Evolutionary conservation across 306 rosid genomes (phyloP), one percentile per base, ranked within the genome.

Genomic region (Albizia julibrissin): DNA sequence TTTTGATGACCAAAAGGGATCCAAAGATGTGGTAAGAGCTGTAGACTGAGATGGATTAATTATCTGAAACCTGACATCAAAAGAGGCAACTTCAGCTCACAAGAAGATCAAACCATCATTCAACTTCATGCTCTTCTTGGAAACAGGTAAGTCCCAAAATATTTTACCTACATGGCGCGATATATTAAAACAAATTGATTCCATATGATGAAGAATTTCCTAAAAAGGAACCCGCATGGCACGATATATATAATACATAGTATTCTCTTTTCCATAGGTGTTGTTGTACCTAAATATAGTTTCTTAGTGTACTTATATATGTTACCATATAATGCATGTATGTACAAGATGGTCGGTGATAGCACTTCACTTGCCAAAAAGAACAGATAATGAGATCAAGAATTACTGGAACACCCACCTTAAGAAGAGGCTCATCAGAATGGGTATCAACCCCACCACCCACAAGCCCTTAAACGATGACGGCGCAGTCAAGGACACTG

Each of bases 11-110:
- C 0, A 62, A 27, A 26, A 87, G 90, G 90, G 10, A 87, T 89
- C 34, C 83, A 10, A 22, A 86, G 91, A 82, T 89, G 91, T 82
- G 88, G 91, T 33, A 89, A 89, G 79, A 89, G 90, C 39, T 89
- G 91, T 62, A 84, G 90, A 34, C 72, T 89, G 14, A 86, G 91
- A 72, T 89, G 91, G 91, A 89, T 82, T 39, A 89, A 89, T 79
- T 89, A 86, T 78, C 91, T 89, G 1, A 66, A 87, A 65, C 91
- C 91, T 0, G 91, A 86, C 31, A 89, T 89, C 4, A 89, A 84
- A 84, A 47, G 90, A 78, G 91, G 91, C 67, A 89, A 89, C 82
- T 84, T 89, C 80, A 89, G 84, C 64, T 80, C 80, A 80, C 87
- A 89, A 72, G 91, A 89, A 80, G 91, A 89, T 31, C 86, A 77